Conservation (phyloP, 345 rosid species). For the Anacardium occidentale region DNA sequence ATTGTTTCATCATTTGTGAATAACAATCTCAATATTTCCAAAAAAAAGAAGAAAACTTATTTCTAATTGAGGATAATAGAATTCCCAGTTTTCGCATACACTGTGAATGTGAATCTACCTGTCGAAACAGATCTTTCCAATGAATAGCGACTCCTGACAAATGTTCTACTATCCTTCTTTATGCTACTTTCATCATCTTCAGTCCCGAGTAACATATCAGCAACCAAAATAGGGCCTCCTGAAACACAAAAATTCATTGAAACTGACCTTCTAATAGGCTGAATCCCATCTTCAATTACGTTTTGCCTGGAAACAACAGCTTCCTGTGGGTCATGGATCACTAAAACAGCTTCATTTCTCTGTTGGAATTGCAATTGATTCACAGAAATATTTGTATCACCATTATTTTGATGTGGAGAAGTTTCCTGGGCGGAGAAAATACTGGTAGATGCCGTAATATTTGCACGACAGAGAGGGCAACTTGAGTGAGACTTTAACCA, state of each 20-base stretch:
- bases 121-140: slow-evolving; percentile 60
- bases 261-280: slow-evolving; percentile 49
- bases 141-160: slow-evolving; percentile 38
- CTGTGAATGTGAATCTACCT: slow-evolving; percentile 50
- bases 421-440: slow-evolving; percentile 5
- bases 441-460: slow-evolving; percentile 27
- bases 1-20: no score
- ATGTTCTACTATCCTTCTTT: slow-evolving; percentile 5
- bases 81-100: slow-evolving; percentile 40
- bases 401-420: slow-evolving; percentile 3
- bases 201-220: slow-evolving; percentile 35
- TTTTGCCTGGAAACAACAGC: slow-evolving; percentile 7
- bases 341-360: slow-evolving; percentile 33
- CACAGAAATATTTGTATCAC: slow-evolving; percentile 2
- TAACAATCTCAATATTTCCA: no score
- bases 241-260: slow-evolving; percentile 43
- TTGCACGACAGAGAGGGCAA: slow-evolving; percentile 83
- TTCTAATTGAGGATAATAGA: slow-evolving; percentile 26
- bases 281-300: slow-evolving; percentile 11
- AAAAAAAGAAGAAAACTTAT: not conserved
- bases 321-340: slow-evolving; percentile 27
- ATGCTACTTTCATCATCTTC: slow-evolving; percentile 19
- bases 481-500: slow-evolving; percentile 82
- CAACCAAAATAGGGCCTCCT: slow-evolving; percentile 35
- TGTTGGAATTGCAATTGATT: slow-evolving; percentile 19